Percentiles rank a stretch among this genome's conserved stretches.
These are phyloP conservation scores for Pholiota conissans DNA, from an alignment of 768 basidiomycete genomes.

Conservation along the genomic window DNA sequence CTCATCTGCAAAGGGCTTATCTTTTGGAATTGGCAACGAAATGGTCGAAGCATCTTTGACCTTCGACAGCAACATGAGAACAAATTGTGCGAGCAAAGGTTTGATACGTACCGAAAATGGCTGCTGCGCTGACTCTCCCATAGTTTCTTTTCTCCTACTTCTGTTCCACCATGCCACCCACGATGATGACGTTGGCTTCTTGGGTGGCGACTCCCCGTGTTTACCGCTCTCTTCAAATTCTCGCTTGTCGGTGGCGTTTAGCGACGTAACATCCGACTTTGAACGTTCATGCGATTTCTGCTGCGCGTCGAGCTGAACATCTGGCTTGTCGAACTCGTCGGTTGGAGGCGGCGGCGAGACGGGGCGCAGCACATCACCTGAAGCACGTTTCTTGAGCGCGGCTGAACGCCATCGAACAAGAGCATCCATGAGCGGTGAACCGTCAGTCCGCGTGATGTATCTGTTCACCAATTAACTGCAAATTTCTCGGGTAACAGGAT, in stretches of 20 bases:
- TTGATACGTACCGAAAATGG: slow-evolving; percentile 7
- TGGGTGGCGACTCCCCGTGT: slow-evolving; percentile 13
- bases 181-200: slow-evolving; percentile 57
- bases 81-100: too few species aligned
- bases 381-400: slow-evolving; percentile 13
- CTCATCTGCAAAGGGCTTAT: slow-evolving; percentile 4
- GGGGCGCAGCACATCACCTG: slow-evolving; percentile 15
- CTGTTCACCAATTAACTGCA: slow-evolving; percentile 30
- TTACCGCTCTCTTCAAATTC: neutral
- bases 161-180: slow-evolving; percentile 88
- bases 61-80: neutral
- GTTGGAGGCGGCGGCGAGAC: slow-evolving; percentile 14
- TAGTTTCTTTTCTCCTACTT: slow-evolving; percentile 39
- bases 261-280: slow-evolving; percentile 18
- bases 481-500: neutral
- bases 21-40: slow-evolving; percentile 15
- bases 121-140: slow-evolving; percentile 13
- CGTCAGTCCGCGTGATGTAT: slow-evolving; percentile 77
- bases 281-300: slow-evolving; percentile 14
- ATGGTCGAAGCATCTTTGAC: slow-evolving; percentile 9
- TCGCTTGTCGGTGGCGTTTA: neutral
- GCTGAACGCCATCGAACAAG: slow-evolving; percentile 64
- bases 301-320: neutral
- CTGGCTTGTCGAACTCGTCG: neutral
- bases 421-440: slow-evolving; percentile 73